These are phyloP conservation scores for Leptoxyphium fumago DNA, from an alignment of 2,329 filamentous ascomycete genomes.

Conservation along the genomic window DNA sequence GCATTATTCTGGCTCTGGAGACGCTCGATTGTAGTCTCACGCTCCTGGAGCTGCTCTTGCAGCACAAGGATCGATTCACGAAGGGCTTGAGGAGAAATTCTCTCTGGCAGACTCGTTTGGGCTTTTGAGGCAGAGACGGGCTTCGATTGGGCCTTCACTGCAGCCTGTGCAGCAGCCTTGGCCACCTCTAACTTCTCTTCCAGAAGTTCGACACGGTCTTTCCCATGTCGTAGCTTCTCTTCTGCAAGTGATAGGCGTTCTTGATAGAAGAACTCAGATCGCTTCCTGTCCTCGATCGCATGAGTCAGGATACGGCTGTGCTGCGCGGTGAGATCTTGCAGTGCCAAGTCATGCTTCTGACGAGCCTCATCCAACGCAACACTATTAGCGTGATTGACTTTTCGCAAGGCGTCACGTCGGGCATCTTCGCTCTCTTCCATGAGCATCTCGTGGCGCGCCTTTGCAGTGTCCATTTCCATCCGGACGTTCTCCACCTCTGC, in stretches of 20 bases:
- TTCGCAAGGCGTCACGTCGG: conserved; percentile 44
- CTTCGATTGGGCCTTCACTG: conserved; percentile 44
- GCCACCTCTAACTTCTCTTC: conserved; percentile 87
- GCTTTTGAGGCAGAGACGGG: conserved; percentile 9
- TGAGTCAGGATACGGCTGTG: conserved; percentile 32
- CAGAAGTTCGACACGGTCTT: conserved; percentile 70
- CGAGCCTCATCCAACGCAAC: conserved; percentile 40
- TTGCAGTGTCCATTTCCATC: conserved; percentile 66
- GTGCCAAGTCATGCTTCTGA: conserved; percentile 36
- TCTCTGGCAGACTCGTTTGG: conserved; percentile 47
- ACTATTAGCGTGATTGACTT: conserved; percentile 36
- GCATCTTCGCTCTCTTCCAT: conserved; percentile 65
- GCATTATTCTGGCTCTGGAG: conserved; percentile 58
- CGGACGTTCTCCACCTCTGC: conserved; percentile 62
- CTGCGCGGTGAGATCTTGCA: conserved; percentile 41
- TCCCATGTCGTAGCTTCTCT: conserved; percentile 70
- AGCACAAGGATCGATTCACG: conserved; percentile 92
- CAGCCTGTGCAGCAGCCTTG: conserved; percentile 72
- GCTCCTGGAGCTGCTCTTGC: conserved; percentile 90
- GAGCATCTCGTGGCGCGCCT: conserved; percentile 68
- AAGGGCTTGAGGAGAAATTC: conserved; percentile 84
- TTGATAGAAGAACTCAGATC: conserved; percentile 61
- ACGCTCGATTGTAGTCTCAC: conserved; percentile 77
- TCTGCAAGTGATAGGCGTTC: conserved; percentile 71
- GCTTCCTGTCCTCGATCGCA: conserved; percentile 65